Evolutionary conservation across 768 basidiomycete species (phyloP).

Genomic region (Russula abietina): DNA sequence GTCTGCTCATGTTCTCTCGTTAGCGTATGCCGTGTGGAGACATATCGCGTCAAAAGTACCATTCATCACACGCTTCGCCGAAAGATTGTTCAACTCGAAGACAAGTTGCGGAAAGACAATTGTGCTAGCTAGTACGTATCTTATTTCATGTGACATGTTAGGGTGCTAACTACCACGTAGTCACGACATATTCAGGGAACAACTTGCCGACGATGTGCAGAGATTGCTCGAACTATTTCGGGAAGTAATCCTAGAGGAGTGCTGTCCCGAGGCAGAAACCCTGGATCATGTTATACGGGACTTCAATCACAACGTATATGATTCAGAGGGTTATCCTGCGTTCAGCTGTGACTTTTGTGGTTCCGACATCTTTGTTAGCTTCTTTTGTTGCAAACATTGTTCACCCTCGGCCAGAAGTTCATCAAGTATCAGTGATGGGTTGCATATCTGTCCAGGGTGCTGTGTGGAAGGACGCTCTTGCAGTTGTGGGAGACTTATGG

Average conservation of each 20-base stretch:
- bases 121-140: conserved; percentile 1
- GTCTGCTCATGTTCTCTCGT: background rate
- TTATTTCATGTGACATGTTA: too few species aligned
- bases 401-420: conserved; percentile 17
- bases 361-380: conserved; percentile 75
- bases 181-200: conserved; percentile 6
- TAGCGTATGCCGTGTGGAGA: conserved; percentile 78
- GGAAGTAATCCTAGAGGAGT: conserved; percentile 48
- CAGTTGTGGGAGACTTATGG: conserved; percentile 48
- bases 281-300: conserved; percentile 13
- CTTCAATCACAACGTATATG: conserved; percentile 23
- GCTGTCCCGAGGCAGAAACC: conserved; percentile 19
- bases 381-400: conserved; percentile 63
- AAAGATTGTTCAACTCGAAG: conserved; percentile 29
- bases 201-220: conserved; percentile 28
- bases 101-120: background rate
- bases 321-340: conserved; percentile 18
- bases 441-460: conserved; percentile 62
- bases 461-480: conserved; percentile 78
- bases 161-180: background rate
- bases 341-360: conserved; percentile 74
- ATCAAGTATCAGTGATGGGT: conserved; percentile 35
- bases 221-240: conserved; percentile 44
- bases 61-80: conserved; percentile 49
- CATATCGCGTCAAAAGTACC: conserved; percentile 65